phyloP scores from a whole-genome alignment of 2,329 filamentous ascomycete species.

The Venturia aucupariae region DNA sequence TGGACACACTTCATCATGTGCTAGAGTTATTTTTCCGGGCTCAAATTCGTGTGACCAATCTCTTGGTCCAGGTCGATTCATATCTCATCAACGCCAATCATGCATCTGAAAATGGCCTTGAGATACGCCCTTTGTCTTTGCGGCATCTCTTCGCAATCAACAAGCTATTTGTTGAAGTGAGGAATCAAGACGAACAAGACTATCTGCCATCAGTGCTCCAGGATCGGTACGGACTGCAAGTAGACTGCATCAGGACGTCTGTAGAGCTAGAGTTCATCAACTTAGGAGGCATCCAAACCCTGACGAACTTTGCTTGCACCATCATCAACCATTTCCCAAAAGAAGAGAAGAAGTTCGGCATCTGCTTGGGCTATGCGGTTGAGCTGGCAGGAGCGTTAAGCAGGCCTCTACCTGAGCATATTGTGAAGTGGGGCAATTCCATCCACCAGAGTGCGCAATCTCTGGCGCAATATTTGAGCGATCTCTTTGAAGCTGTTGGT shows the following conservation, averaged over 20 bases:
- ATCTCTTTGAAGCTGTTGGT: neutral
- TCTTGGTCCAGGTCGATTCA: conserved; percentile 10
- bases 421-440: neutral
- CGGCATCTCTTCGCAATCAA: neutral
- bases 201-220: neutral
- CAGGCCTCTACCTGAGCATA: neutral
- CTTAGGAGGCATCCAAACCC: neutral
- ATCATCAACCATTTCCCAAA: neutral
- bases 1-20: neutral
- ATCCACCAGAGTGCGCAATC: neutral
- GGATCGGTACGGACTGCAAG: neutral
- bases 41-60: neutral
- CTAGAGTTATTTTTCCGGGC: neutral
- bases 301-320: neutral
- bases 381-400: neutral
- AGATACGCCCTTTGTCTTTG: neutral
- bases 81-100: neutral
- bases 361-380: neutral
- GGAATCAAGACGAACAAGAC: conserved; percentile 5
- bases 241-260: neutral
- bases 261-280: neutral
- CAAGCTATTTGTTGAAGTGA: neutral
- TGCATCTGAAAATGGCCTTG: neutral
- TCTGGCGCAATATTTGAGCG: neutral
- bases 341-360: neutral